phyloP scores from a whole-genome alignment of 495 filamentous ascomycete species.

The Penicillium salamii region DNA sequence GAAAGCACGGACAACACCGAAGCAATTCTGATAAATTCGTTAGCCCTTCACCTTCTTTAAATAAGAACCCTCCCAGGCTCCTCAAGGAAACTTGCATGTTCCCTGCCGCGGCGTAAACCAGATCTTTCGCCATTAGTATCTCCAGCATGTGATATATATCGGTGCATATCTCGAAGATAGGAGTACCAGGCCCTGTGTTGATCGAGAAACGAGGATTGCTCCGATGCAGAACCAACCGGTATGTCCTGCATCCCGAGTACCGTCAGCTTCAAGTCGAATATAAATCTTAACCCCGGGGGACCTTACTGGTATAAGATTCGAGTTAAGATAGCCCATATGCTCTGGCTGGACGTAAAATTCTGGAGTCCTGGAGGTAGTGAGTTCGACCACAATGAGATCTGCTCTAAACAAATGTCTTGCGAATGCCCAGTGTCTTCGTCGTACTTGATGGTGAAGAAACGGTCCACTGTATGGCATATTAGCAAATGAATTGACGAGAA shows the following conservation, averaged over 20 bases:
- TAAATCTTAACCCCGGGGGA: too few relatives aligned
- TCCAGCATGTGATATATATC: conserved; percentile 10
- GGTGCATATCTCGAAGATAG: conserved; percentile 10
- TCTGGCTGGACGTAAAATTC: conserved; percentile 1
- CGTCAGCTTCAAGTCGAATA: neutral
- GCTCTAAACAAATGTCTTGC: conserved; percentile 13
- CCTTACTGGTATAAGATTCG: conserved; percentile 11
- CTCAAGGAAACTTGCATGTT: conserved; percentile 1
- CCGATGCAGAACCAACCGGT: conserved; percentile 9
- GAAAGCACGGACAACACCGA: conserved; percentile 15
- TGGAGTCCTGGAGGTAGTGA: conserved; percentile 1
- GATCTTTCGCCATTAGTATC: conserved; percentile 3
- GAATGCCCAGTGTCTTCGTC: conserved; percentile 8
- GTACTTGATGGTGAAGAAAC: conserved; percentile 10
- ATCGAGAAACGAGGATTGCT: conserved; percentile 10
- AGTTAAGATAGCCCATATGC: conserved; percentile 11
- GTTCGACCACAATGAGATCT: conserved; percentile 6
- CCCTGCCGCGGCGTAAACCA: conserved; percentile 5
- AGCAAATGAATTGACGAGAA: neutral
- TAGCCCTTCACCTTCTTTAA: too few relatives aligned
- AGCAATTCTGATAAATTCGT: conserved; percentile 11
- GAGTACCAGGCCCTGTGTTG: conserved; percentile 3
- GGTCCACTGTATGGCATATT: conserved; percentile 4
- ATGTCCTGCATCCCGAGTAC: conserved; percentile 1
- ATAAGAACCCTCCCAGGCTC: too few relatives aligned